A percentile compares a stretch with the other conserved stretches of the same genome.
These are phyloP conservation scores for Neurospora sp. DNA, from an alignment of 495 filamentous ascomycete species.

Conservation along the genomic window DNA sequence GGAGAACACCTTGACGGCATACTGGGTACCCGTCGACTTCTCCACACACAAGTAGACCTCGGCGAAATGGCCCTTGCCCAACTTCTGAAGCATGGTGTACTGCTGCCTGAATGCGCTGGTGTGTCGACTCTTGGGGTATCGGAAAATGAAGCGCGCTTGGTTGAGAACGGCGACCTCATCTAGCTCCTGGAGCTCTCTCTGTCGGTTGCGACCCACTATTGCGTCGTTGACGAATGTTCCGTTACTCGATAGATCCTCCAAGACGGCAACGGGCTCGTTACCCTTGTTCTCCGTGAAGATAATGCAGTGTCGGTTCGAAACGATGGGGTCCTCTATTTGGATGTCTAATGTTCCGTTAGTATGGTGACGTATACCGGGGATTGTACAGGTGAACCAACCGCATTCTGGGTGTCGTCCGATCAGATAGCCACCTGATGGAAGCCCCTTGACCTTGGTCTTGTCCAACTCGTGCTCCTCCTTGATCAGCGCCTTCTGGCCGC, in stretches of 20 bases:
- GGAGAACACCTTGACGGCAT: constrained; percentile 90
- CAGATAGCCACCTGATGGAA: constrained; percentile 73
- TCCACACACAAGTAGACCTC: constrained; percentile 88
- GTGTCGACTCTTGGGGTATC: constrained; percentile 68
- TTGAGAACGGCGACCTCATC: constrained; percentile 84
- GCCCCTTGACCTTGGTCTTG: constrained; percentile 41
- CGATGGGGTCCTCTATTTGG: constrained; percentile 62
- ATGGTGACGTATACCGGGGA: neutral
- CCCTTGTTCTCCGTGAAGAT: constrained; percentile 80
- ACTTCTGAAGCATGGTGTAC: constrained; percentile 71
- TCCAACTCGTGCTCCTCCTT: constrained; percentile 51
- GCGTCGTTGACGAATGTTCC: constrained; percentile 94
- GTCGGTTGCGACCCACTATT: constrained; percentile 81
- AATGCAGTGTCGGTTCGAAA: constrained; percentile 94
- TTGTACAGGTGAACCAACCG: constrained; percentile 44
- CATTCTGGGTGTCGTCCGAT: constrained; percentile 92
- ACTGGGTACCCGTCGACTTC: constrained; percentile 68
- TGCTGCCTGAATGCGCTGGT: constrained; percentile 75
- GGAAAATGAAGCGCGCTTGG: constrained; percentile 77
- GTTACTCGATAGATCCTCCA: constrained; percentile 93
- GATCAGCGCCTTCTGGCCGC: constrained; percentile 28
- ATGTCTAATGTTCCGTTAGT: constrained; percentile 48
- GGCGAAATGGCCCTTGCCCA: constrained; percentile 96
- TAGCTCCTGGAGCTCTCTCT: constrained; percentile 73
- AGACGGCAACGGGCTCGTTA: constrained; percentile 64